A percentile compares a stretch with the other conserved stretches of the same genome.
These are phyloP conservation scores for Acer yangbiense DNA, from an alignment of 345 rosid genomes.

Conservation along the genomic window DNA sequence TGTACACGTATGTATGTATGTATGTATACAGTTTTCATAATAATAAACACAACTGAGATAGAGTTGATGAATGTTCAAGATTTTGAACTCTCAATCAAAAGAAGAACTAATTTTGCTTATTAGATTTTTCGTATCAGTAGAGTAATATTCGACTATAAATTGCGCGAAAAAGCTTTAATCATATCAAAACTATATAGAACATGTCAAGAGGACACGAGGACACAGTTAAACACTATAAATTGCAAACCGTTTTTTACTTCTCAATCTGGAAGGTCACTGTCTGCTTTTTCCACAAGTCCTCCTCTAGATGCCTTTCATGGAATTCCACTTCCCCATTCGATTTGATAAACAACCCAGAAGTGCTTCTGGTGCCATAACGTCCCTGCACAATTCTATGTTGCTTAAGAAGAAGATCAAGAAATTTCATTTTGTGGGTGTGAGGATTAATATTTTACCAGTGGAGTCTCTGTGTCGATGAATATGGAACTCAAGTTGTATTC, in stretches of 20 bases:
- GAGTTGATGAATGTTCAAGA: neutral
- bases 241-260: neutral
- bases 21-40: neutral
- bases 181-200: too few relatives aligned
- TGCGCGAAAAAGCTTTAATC: too few relatives aligned
- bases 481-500: slow-evolving; percentile 60
- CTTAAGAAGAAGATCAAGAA: neutral
- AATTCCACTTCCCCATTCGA: slow-evolving; percentile 49
- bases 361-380: slow-evolving; percentile 76
- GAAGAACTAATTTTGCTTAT: neutral
- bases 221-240: too few relatives aligned
- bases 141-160: too few relatives aligned
- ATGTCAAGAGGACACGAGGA: too few relatives aligned
- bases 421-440: neutral
- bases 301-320: slow-evolving; percentile 56
- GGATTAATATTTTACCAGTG: slow-evolving; percentile 36
- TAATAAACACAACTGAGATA: neutral
- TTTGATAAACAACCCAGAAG: slow-evolving; percentile 48
- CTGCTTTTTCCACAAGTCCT: slow-evolving; percentile 57
- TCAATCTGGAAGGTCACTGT: slow-evolving; percentile 30
- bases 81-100: neutral
- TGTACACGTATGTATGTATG: too few relatives aligned
- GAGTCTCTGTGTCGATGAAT: slow-evolving; percentile 46
- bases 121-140: too few relatives aligned
- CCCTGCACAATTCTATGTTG: slow-evolving; percentile 40